Conservation (phyloP, 2,329 filamentous ascomycete species). For the Coniochaeta sp. region DNA sequence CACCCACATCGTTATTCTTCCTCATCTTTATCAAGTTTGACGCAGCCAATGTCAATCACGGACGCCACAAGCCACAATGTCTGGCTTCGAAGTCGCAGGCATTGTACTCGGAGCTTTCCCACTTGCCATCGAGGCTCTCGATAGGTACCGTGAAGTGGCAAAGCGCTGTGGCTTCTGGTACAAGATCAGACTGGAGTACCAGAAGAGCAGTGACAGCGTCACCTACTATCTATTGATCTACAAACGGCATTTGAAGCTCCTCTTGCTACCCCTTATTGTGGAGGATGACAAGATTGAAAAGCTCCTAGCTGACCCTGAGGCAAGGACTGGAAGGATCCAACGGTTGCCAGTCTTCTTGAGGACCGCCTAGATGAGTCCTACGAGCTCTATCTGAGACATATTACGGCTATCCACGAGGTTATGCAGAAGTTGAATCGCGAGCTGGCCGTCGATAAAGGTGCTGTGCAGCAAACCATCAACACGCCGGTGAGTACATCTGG, state of each 20-base stretch:
- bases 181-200: conserved; percentile 11
- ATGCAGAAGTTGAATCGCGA: conserved; percentile 13
- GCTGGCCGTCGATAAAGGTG: conserved; percentile 9
- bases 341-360: conserved; percentile 6
- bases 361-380: conserved; percentile 11
- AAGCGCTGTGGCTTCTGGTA: conserved; percentile 10
- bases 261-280: conserved; percentile 13
- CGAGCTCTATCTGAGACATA: conserved; percentile 9
- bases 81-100: conserved; percentile 14
- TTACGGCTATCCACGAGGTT: conserved; percentile 6
- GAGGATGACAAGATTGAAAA: conserved; percentile 11
- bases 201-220: conserved; percentile 9
- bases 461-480: conserved; percentile 7
- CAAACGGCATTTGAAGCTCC: conserved; percentile 9
- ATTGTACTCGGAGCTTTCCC: conserved; percentile 15
- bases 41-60: no score
- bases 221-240: conserved; percentile 10
- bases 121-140: conserved; percentile 11
- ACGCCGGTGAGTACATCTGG: no score
- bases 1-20: no score
- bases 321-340: conserved; percentile 14
- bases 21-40: no score
- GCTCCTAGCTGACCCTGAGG: conserved; percentile 9
- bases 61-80: conserved; percentile 10
- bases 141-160: conserved; percentile 11